phyloP scores from a whole-genome alignment of 495 filamentous ascomycete species.

The Annulohypoxylon nitens region DNA sequence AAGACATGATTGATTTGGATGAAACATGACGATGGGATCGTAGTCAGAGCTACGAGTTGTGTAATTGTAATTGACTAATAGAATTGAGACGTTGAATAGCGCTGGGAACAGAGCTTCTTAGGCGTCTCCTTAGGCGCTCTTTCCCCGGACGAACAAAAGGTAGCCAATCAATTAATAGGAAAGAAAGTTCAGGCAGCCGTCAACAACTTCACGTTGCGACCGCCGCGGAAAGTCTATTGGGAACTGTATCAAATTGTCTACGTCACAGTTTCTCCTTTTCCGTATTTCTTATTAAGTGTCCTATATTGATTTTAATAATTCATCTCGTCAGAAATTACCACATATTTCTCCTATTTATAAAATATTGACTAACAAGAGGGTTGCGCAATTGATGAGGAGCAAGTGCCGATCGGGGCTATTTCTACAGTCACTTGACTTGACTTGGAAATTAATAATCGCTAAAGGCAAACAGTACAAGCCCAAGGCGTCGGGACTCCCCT shows the following conservation, averaged over 20 bases:
- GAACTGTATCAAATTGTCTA: not conserved
- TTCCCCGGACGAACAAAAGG: not conserved
- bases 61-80: constrained; percentile 2
- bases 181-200: not conserved
- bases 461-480: constrained; percentile 34
- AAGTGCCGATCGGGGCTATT: constrained; percentile 46
- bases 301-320: not conserved
- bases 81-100: no score
- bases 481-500: constrained; percentile 21
- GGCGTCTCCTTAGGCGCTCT: constrained; percentile 1
- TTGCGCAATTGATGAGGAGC: constrained; percentile 17
- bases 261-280: not conserved
- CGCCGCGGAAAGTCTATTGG: not conserved
- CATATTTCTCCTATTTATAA: constrained; percentile 2
- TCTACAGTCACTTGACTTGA: constrained; percentile 41
- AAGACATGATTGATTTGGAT: not conserved
- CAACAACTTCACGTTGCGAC: constrained; percentile 1
- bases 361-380: constrained; percentile 8
- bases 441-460: constrained; percentile 39
- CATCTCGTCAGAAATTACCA: constrained; percentile 1
- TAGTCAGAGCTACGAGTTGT: not conserved
- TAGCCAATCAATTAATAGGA: not conserved
- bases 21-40: not conserved
- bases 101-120: no score
- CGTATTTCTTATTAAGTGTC: not conserved